Base-by-base conservation (phyloP, 345 rosid genomes). In the Salix caprea region DNA sequence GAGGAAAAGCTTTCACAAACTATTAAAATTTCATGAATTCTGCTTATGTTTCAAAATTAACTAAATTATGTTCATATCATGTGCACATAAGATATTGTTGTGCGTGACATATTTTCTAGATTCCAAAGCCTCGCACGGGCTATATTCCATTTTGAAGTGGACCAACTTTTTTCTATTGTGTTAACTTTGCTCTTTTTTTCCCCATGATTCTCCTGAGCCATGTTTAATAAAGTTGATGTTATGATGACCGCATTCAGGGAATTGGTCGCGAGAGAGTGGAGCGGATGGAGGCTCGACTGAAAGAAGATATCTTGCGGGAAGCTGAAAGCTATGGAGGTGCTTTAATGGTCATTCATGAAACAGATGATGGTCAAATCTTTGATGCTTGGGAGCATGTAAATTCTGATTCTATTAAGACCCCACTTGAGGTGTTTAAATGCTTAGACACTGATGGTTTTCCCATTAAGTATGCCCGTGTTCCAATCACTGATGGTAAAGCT, bases 401-500 rank as follows among this genome's bases (percentile, higher is more conserved):
- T 84, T 81, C 86, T 81, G 83, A 85, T 75, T 91, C 94, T 79
- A 82, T 93, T 70, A 94, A 93, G 87, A 95, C 99, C 32, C 97
- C 99, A 58, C 92, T 93, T 12, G 97, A 93, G 84, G 99, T 95
- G 69, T 95, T 89, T 79, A 89, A 87, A 83, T 83, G 93, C 88
- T 87, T 95, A 89, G 94, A 90, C 80, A 88, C 86, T 73, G 91
- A 89, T 72, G 96, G 99, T 62, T 91, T 91, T 83, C 91, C 94
- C 42, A 84, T 93, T 74, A 87, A 88, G 82, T 93, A 95, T 85
- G 98, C 98, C 4, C 95, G 98, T 50, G 94, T 95, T 37, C 99
- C 98, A 72, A 93, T 95, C 81, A 95, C 98, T 72, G 99, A 93
- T 87, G 98, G 98, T 71, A 91, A 95, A 91, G 99, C 98, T 71